A percentile compares a stretch with the other conserved stretches of the same genome.
Evolutionary conservation across 164 flowering plant genomes (phyloP).

Genomic region (Warburgia ugandensis): DNA sequence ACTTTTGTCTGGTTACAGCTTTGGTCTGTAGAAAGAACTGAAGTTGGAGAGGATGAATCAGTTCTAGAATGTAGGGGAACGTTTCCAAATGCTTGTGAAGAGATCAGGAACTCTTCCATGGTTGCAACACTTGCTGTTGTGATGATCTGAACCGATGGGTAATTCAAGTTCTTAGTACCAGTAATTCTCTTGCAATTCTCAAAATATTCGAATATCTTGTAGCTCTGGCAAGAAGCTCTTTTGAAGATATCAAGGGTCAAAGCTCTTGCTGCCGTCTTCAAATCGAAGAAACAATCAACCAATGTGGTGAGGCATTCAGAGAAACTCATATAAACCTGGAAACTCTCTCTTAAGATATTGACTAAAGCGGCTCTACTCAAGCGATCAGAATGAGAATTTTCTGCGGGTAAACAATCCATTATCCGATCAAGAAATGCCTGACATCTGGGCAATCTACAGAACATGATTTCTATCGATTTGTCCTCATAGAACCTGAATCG

Average conservation of each 20-base stretch:
- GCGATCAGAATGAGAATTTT: slow-evolving; percentile 11
- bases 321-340: slow-evolving; percentile 48
- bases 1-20: too few relatives aligned
- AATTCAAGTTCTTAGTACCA: slow-evolving; percentile 39
- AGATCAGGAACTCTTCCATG: slow-evolving; percentile 25
- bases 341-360: slow-evolving; percentile 51
- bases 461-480: slow-evolving; percentile 28
- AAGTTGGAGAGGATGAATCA: slow-evolving; percentile 1
- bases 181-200: slow-evolving; percentile 44
- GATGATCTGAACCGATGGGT: slow-evolving; percentile 45
- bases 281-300: slow-evolving; percentile 41
- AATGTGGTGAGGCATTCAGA: slow-evolving; percentile 56
- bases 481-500: slow-evolving; percentile 22
- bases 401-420: slow-evolving; percentile 35
- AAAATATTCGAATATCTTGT: slow-evolving; percentile 37
- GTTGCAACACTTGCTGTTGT: slow-evolving; percentile 26
- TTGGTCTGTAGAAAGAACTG: too few relatives aligned
- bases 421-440: slow-evolving; percentile 45
- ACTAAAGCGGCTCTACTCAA: slow-evolving; percentile 31
- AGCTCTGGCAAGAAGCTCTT: slow-evolving; percentile 51
- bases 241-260: slow-evolving; percentile 48
- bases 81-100: neutral
- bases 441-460: slow-evolving; percentile 35
- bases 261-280: slow-evolving; percentile 31
- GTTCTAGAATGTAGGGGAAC: neutral